Evolutionary conservation across 2,329 filamentous ascomycete genomes (phyloP), one percentile per base, ranked within the genome.

Genomic region (Xylariomycetidae sp.): DNA sequence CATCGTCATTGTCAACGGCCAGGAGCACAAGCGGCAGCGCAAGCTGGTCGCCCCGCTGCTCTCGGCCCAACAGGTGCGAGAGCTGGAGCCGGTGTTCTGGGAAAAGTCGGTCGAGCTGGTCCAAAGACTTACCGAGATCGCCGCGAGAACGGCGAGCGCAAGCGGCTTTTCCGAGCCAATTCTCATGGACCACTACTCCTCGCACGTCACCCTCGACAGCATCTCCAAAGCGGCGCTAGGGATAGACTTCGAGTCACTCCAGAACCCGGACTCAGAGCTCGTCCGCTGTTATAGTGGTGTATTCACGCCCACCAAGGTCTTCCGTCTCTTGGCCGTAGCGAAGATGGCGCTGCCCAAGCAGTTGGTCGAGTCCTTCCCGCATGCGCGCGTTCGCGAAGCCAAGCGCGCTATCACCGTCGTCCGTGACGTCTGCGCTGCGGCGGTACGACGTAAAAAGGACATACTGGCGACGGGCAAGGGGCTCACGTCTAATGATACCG

Each of bases 31-130:
- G 28, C 29, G 40, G 4, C 47, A 50, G 30, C 43, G 47, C 6
- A 38, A 36, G 12, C 36, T 41, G 17, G 38, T 50, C n/a, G 32
- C 46, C 31, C 48, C 46, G 5, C 39, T 40, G 8, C 48, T 50
- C 40, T 37, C 41, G 6, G 38, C 40, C 23, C 37, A 36, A 8
- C 41, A 49, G 27, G 41, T 48, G 25, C 41, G 42, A 10, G 36
- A 41, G 16, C 34, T 48, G 18, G 36, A 44, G 9, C 41, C 39
- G 26, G 36, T 45, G 20, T 51, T 48, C 33, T 49, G 48, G 46
- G 30, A 32, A 15, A 49, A 50, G 32, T 26, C 42, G 5, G 30
- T 38, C 16, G 45, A 49, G 26, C 27, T 43, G 14, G 37, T 31
- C n/a, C 18, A 37, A 13, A 41, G 41, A 25, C 16, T 43, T 6